Evolutionary conservation across 2,329 filamentous ascomycete species (phyloP), one percentile per base, ranked within the genome.

Genomic region (Trichophyton mentagrophytes): DNA sequence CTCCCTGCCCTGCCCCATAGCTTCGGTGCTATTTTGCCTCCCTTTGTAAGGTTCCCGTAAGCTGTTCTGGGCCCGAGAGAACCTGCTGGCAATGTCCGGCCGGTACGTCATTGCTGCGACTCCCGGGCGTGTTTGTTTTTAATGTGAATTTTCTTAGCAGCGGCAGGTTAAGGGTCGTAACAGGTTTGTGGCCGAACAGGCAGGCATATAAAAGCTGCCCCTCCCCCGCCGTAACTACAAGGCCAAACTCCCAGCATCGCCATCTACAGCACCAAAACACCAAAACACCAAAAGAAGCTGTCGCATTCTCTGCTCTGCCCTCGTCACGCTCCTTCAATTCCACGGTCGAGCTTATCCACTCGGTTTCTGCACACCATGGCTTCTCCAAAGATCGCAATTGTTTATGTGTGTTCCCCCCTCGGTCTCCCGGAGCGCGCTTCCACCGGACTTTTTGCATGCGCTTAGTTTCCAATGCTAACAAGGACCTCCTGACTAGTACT

Each of bases 361-460:
- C 46, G 13, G 13, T 13, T 15, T 8, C 49, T 59, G 59, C 36
- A 22, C 42, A 30, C 25, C 40, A 61, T 40, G 15, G 95, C 95
- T 90, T 89, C 88, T 78, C 88, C 89, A 75, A 95, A 89, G 80
- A 83, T 96, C 72, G 90, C 90, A 69, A 93, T 96, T 77, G 84
- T 96, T 74, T 95, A 85, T 76, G 88, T 91, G 81, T 68, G 87
- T n/a, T 57, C 47, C 61, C 58, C 44, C 61, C 42, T 38, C 6
- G 5, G 59, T 47, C 36, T 59, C 40, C 17, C 62, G 61, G 44
- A 57, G 22, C 57, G 30, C 20, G 9, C 33, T 38, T 38, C 33
- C 33, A 8, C 33, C n/a, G 25, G 25, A 27, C 3, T n/a, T 36
- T 36, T 36, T 60, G 49, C 25, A 27, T 27, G 25, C 15, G 33